Evolutionary conservation across 768 basidiomycete species (phyloP), one percentile per base, ranked within the genome.

Genomic region (Lactarius pseudohatsudake): DNA sequence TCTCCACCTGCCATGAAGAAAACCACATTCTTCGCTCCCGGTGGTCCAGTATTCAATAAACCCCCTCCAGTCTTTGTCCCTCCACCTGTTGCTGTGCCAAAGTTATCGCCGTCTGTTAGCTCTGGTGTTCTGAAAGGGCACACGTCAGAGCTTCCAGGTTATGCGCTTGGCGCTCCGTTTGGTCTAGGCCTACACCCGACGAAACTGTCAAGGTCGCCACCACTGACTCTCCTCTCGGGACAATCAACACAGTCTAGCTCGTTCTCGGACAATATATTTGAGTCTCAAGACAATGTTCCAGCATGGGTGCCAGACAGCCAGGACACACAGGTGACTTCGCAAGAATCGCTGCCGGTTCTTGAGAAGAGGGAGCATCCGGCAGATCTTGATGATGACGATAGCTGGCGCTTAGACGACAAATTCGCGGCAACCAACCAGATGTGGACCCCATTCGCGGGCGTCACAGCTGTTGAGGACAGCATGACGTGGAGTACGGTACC

Each of bases 401-500:
- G 90, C 72, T 92, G 89, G 90, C 88, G 87, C 11, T 76, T 89
- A 32, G 85, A 89, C 47, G 88, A 88, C 69, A 88, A 86, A 69
- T 75, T 88, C 63, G 78, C 82, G 0, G 79, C 79, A 45, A 81
- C 79, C 11, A 79, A 83, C 41, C 82, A 76, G 63, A 77, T 81
- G 66, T 91, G 90, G 90, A 84, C 83, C 18, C 79, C 82, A 56
- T 87, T 86, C 69, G 83, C 75, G 28, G 76, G 61, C 26, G 20
- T 64, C 32, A 63, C 69, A 0, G 64, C 79, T 9, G 84, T 81
- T 65, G 89, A 90, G 57, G 90, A 91, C 71, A 88, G 85, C 68
- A 81, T 86, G 76, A 90, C 90, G 20, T 91, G 90, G 90, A 90
- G 87, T 69, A 87, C 88, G 20, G 72, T 82, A 61, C 87, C 85